These are phyloP conservation scores for Bullera alba DNA, from an alignment of 768 basidiomycete species.

Conservation along the genomic window DNA sequence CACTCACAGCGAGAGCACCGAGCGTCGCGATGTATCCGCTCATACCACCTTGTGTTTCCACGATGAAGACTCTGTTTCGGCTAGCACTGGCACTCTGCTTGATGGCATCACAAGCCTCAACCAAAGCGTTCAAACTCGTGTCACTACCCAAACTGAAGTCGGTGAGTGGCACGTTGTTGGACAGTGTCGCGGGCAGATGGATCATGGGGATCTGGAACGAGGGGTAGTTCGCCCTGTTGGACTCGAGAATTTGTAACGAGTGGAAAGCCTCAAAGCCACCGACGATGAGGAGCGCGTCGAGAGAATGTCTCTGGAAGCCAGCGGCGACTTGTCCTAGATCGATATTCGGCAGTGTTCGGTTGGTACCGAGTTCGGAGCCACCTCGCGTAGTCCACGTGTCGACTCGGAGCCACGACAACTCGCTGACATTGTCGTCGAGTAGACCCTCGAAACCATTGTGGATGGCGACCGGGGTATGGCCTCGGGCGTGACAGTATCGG, in stretches of 20 bases:
- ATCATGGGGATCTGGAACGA: slow-evolving; percentile 92
- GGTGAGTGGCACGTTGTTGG: slow-evolving; percentile 96
- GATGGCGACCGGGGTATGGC: slow-evolving; percentile 84
- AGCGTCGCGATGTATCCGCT: slow-evolving; percentile 93
- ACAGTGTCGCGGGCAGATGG: slow-evolving; percentile 92
- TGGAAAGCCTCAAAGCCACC: slow-evolving; percentile 96
- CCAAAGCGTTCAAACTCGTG: slow-evolving; percentile 94
- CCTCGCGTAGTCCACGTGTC: slow-evolving; percentile 95
- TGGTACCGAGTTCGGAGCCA: slow-evolving; percentile 95
- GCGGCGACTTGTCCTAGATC: slow-evolving; percentile 84
- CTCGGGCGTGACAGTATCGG: slow-evolving; percentile 84
- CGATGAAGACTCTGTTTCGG: slow-evolving; percentile 90
- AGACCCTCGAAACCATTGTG: slow-evolving; percentile 95
- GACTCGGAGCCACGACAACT: slow-evolving; percentile 91
- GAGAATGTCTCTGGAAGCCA: slow-evolving; percentile 75
- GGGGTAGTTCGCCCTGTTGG: slow-evolving; percentile 74
- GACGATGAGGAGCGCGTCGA: slow-evolving; percentile 78
- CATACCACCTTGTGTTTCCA: slow-evolving; percentile 95
- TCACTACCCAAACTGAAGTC: slow-evolving; percentile 93
- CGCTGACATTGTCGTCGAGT: slow-evolving; percentile 75
- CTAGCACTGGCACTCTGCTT: slow-evolving; percentile 97
- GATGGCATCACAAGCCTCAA: slow-evolving; percentile 96
- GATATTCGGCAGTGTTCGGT: slow-evolving; percentile 74
- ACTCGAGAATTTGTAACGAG: slow-evolving; percentile 67
- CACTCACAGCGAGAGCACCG: slow-evolving; percentile 85